Evolutionary conservation across 1,284 basidiomycete species (phyloP).

Genomic region (Apiotrichum mycotoxinovorans): DNA sequence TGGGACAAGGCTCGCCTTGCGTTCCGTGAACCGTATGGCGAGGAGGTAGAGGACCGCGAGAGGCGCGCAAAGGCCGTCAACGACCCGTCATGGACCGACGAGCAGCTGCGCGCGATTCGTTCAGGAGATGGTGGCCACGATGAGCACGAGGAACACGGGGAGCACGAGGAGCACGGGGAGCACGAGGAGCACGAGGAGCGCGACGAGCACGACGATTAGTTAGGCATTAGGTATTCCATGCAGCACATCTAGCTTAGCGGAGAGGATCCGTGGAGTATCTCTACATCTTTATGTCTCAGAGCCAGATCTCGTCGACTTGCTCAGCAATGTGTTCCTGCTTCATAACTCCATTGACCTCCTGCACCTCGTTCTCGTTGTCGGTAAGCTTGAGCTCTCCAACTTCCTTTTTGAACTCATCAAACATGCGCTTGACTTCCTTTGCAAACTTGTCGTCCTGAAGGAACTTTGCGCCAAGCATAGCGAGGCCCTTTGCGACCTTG

Average conservation of each 20-base stretch:
- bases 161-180: neutral
- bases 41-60: slow-evolving; percentile 23
- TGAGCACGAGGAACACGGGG: neutral
- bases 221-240: neutral
- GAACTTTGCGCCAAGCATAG: slow-evolving; percentile 42
- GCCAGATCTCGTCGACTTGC: neutral
- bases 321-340: neutral
- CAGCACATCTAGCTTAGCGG: neutral
- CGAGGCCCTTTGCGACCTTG: slow-evolving; percentile 46
- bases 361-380: neutral
- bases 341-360: neutral
- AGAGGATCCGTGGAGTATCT: neutral
- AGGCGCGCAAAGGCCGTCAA: slow-evolving; percentile 13
- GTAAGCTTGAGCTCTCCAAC: neutral
- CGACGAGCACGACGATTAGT: slow-evolving; percentile 2
- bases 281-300: neutral
- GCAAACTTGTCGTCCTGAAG: slow-evolving; percentile 42
- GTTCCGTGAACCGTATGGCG: slow-evolving; percentile 26
- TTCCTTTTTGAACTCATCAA: slow-evolving; percentile 25
- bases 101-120: slow-evolving; percentile 12
- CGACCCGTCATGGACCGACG: slow-evolving; percentile 38
- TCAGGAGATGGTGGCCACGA: neutral
- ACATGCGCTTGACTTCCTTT: slow-evolving; percentile 29
- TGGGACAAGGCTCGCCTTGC: slow-evolving; percentile 43
- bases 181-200: neutral